Evolutionary conservation across 75 land plant species (phyloP).

Genomic region (Selaginella moellendorffii): DNA sequence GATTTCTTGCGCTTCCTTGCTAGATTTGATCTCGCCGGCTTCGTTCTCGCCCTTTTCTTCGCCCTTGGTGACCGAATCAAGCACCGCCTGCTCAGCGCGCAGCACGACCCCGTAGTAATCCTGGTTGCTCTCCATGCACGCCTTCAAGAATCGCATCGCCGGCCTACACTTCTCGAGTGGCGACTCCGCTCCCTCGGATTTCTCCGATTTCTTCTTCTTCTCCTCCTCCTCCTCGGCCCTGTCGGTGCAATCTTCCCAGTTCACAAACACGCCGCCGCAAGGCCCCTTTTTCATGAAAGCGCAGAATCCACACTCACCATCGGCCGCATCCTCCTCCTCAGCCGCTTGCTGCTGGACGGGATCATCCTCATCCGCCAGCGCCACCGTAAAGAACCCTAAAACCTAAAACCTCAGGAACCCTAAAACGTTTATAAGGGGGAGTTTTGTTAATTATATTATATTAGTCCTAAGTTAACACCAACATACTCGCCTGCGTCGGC

Average conservation of each 20-base stretch:
- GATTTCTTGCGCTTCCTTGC: too few species aligned
- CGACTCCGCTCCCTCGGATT: too few species aligned
- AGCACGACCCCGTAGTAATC: conserved; percentile 74
- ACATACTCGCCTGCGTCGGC: too few species aligned
- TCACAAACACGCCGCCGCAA: conserved; percentile 50
- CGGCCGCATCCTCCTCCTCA: conserved; percentile 47
- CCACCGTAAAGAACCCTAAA: too few species aligned
- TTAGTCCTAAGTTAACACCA: too few species aligned
- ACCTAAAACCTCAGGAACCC: too few species aligned
- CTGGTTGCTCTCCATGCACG: conserved; percentile 61
- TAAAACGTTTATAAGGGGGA: too few species aligned
- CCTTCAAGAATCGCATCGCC: conserved; percentile 40
- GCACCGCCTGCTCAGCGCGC: conserved; percentile 55
- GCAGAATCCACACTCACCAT: conserved; percentile 77
- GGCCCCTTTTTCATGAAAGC: conserved; percentile 87
- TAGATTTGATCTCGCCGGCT: neutral
- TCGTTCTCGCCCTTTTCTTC: neutral
- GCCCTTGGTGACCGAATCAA: neutral
- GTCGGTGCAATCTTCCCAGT: conserved; percentile 82
- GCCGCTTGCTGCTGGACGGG: too few species aligned
- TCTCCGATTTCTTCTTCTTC: too few species aligned
- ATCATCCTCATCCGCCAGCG: too few species aligned
- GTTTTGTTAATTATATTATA: too few species aligned
- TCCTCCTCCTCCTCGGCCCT: conserved; percentile 48
- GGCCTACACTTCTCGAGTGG: conserved; percentile 61